Percentiles rank a stretch among this genome's conserved stretches.
phyloP scores from a whole-genome alignment of 2,329 filamentous ascomycete species.

The Coniochaeta sp. region DNA sequence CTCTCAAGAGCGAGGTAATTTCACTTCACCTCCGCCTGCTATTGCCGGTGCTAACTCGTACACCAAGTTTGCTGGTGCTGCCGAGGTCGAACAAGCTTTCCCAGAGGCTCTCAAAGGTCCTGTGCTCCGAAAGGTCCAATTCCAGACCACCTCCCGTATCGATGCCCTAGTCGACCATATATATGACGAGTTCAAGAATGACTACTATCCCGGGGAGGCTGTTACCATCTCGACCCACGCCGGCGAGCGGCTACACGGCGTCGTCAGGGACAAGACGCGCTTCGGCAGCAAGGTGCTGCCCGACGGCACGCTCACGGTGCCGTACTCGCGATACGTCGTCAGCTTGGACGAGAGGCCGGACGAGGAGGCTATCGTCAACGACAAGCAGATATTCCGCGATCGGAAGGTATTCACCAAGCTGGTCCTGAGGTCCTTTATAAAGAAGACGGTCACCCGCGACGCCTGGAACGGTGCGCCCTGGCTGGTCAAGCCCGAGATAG shows the following conservation, averaged over 20 bases:
- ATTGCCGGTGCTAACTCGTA: not conserved
- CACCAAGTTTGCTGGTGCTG: slow-evolving; percentile 65
- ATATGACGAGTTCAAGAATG: slow-evolving; percentile 74
- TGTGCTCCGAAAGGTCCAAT: slow-evolving; percentile 84
- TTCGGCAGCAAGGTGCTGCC: slow-evolving; percentile 56
- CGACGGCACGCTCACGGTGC: slow-evolving; percentile 63
- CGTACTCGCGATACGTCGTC: slow-evolving; percentile 75
- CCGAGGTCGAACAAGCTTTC: slow-evolving; percentile 85
- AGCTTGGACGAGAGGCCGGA: slow-evolving; percentile 60
- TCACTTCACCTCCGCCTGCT: not conserved
- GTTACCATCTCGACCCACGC: slow-evolving; percentile 66
- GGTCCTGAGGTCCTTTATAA: slow-evolving; percentile 87
- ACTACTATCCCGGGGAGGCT: slow-evolving; percentile 84
- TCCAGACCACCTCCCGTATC: slow-evolving; percentile 80
- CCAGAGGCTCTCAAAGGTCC: slow-evolving; percentile 87
- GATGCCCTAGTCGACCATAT: slow-evolving; percentile 68
- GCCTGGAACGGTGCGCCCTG: slow-evolving; percentile 95
- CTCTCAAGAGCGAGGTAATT: slow-evolving; percentile 83
- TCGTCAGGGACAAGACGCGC: slow-evolving; percentile 78
- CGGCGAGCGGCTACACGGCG: slow-evolving; percentile 63
- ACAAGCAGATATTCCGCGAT: slow-evolving; percentile 77
- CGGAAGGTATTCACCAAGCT: slow-evolving; percentile 91
- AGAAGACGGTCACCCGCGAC: slow-evolving; percentile 86
- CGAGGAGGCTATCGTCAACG: slow-evolving; percentile 70
- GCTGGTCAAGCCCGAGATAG: slow-evolving; percentile 84